Evolutionary conservation across 108 stramenopile genomes (phyloP).

Genomic region (Parmales sp.): DNA sequence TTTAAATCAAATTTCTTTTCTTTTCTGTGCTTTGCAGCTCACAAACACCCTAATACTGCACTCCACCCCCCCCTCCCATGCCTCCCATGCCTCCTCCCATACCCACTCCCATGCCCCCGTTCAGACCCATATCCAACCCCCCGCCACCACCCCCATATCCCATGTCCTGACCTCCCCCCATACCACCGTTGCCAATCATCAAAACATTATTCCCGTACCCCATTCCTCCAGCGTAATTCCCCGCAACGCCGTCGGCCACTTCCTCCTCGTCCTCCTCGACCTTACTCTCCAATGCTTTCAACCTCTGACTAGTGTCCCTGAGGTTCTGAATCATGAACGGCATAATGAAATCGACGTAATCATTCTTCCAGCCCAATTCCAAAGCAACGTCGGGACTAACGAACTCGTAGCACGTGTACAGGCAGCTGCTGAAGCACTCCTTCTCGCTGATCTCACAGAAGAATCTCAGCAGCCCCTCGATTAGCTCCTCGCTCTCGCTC

Average conservation of each 20-base stretch:
- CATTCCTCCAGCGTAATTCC: constrained; percentile 59
- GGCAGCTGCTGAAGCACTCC: constrained; percentile 91
- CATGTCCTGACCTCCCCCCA: neutral
- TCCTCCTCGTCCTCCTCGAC: constrained; percentile 80
- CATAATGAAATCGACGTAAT: constrained; percentile 94
- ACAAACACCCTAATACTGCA: too few relatives aligned
- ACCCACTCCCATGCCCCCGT: neutral
- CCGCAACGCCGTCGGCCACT: constrained; percentile 54
- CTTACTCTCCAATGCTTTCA: constrained; percentile 79
- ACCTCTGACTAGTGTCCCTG: constrained; percentile 68
- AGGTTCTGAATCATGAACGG: constrained; percentile 96
- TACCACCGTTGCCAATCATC: constrained; percentile 18
- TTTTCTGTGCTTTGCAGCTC: too few relatives aligned
- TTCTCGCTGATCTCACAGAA: constrained; percentile 95
- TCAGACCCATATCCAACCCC: neutral
- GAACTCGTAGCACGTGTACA: constrained; percentile 95
- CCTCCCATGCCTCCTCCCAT: too few relatives aligned
- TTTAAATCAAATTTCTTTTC: too few relatives aligned
- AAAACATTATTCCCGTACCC: constrained; percentile 60
- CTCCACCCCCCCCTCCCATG: too few relatives aligned
- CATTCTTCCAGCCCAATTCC: constrained; percentile 97
- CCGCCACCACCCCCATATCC: neutral
- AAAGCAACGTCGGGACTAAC: constrained; percentile 93
- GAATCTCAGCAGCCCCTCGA: constrained; percentile 87
- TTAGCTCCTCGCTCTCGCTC: constrained; percentile 77